Evolutionary conservation across 345 rosid genomes (phyloP), one percentile per base, ranked within the genome.

Genomic region (Carallia brachiata): DNA sequence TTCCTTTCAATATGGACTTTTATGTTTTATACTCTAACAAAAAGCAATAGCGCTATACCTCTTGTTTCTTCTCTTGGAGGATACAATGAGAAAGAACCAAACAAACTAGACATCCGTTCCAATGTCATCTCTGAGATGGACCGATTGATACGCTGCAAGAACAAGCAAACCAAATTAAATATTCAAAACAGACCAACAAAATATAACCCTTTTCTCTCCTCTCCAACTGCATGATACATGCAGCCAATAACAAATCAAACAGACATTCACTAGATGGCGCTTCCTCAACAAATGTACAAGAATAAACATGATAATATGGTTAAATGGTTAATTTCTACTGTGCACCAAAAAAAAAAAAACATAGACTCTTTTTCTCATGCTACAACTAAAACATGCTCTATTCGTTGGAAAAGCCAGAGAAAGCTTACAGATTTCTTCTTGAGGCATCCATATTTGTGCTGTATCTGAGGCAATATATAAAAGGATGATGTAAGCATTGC

Each of bases 361-460:
- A 48, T 16, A 52, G 32, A 28, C 17, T 44, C 3, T 19, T 3
- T 44, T 28, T 44, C 70, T 36, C 61, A 4, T 36, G 36, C 61
- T 28, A 56, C 48, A 40, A 66, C 59, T 63, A 52, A 52, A 19
- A 18, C 15, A 48, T 39, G 6, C 37, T 15, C 12, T 13, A 59
- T 16, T 61, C 40, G 50, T 52, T 18, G 55, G 64, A 70, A 32
- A 52, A 17, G 55, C 17, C 30, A 6, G 37, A 65, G 70, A 69
- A 54, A 66, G 71, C 94, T 85, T 84, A 96, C 99, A 78, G 81
- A 36, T 74, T 87, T 93, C 58, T 71, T 92, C 77, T 73, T 89
- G 70, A 78, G 63, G 66, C 86, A 84, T 31, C 99, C 99, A 52
- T 84, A 90, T 82, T 92, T 96, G 85, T 87, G 87, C 71, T 90